Base-by-base conservation (phyloP, 108 stramenopile species). In the Skeletonema costatum region DNA sequence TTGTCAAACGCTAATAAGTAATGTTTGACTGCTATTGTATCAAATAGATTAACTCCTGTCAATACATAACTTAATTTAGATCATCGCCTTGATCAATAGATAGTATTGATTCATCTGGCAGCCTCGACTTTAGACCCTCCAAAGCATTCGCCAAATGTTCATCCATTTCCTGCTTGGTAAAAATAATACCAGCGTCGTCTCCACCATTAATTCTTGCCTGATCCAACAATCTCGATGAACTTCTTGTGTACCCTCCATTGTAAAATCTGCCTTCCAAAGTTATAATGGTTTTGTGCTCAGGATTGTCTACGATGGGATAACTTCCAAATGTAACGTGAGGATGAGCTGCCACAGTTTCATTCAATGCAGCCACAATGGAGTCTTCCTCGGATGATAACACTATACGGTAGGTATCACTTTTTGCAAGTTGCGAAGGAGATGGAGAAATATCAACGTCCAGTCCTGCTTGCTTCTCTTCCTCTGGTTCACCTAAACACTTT, bases 231-330 rank as follows among this genome's bases (percentile, higher is more conserved):
- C 71, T 71, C n/a, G 71, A 60, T 11, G 56, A 66, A 74, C 86
- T 39, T 75, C 86, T 67, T 74, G 39, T 61, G 41, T 46, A 62
- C 19, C 68, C 66, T 2, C 59, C 75, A 58, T 77, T 64, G 48
- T 56, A 68, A 66, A 89, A 66, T 39, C 80, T 66, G 14, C 90
- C 92, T 71, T 96, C 94, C 64, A 96, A 61, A 12, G 94, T 96
- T 25, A 96, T 74, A 9, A 96, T 92, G 1, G 94, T 96, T 71
- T 92, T 93, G 73, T 76, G 85, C 12, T 88, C 89, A 33, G 92
- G 87, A 66, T 95, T 89, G 62, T 86, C 80, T 3, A 92, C 87
- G 67, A 92, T 90, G 9, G 94, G 94, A 70, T 95, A 95, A 58
- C 89, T 90, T 44, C 94, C 94, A 80, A 95, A 90, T 30, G 66